A percentile compares a stretch with the other conserved stretches of the same genome.
Evolutionary conservation across 1,139 yeast species (phyloP).

Genomic region (Pichia sp.): DNA sequence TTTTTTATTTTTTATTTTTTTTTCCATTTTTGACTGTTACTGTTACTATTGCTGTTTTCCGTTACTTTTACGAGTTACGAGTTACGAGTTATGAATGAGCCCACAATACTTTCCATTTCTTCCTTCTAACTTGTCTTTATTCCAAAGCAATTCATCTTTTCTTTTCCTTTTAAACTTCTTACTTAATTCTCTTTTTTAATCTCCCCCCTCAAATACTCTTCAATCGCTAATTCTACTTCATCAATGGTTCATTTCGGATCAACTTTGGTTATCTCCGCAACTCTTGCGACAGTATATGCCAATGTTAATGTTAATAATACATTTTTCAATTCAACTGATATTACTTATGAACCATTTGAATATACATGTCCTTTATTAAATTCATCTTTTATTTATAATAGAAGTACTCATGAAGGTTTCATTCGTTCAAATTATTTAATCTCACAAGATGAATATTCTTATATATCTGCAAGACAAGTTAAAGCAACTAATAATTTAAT

Average conservation of each 20-base stretch:
- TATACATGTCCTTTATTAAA: constrained; percentile 20
- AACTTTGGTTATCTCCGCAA: too few relatives aligned
- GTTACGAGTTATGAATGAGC: not conserved
- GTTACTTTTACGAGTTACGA: too few relatives aligned
- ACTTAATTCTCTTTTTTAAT: not conserved
- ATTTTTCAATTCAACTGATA: too few relatives aligned
- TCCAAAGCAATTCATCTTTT: not conserved
- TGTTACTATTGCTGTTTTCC: too few relatives aligned
- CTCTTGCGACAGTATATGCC: too few relatives aligned
- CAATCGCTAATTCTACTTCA: not conserved
- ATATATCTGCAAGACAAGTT: constrained; percentile 21
- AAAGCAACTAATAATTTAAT: constrained; percentile 18
- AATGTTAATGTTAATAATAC: too few relatives aligned
- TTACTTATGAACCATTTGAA: constrained; percentile 12
- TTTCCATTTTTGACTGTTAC: too few relatives aligned
- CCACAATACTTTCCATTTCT: not conserved
- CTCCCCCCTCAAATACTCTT: not conserved
- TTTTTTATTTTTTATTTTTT: too few relatives aligned
- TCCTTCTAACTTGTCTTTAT: not conserved
- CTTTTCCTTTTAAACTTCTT: too few relatives aligned
- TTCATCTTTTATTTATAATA: constrained; percentile 14
- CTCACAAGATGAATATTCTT: constrained; percentile 24
- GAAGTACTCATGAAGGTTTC: constrained; percentile 16
- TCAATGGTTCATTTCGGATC: not conserved
- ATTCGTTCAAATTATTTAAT: constrained; percentile 21